Evolutionary conservation across 2,329 filamentous ascomycete genomes (phyloP).

Genomic region (Verruconis gallopava): DNA sequence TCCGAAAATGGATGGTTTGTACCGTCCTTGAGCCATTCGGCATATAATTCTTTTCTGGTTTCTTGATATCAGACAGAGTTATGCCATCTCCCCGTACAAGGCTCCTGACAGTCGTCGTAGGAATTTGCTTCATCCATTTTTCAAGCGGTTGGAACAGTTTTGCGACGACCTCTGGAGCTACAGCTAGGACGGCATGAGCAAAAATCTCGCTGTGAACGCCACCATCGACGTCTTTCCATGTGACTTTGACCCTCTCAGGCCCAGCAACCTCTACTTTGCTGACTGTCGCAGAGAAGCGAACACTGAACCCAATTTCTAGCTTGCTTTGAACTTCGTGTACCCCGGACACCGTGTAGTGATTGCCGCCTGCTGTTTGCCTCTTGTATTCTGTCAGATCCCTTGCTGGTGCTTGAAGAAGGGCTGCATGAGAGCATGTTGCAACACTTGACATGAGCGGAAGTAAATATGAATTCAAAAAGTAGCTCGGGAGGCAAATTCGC

Average conservation of each 20-base stretch:
- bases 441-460: conserved; percentile 43
- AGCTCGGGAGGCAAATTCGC: conserved; percentile 37
- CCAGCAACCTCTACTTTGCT: conserved; percentile 20
- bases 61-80: background rate
- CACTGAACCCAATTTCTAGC: conserved; percentile 29
- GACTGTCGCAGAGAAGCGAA: conserved; percentile 31
- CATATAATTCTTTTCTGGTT: background rate
- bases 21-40: background rate
- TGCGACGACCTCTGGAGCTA: conserved; percentile 41
- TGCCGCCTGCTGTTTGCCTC: conserved; percentile 31
- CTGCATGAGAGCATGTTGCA: conserved; percentile 40
- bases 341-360: conserved; percentile 40
- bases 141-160: conserved; percentile 34
- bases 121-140: conserved; percentile 29
- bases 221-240: conserved; percentile 20
- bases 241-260: conserved; percentile 19
- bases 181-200: conserved; percentile 41
- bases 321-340: conserved; percentile 37
- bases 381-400: conserved; percentile 41
- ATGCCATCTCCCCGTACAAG: conserved; percentile 27
- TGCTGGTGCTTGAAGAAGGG: conserved; percentile 40
- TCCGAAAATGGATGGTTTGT: conserved; percentile 21
- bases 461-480: conserved; percentile 38
- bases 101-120: conserved; percentile 36
- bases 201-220: conserved; percentile 24